A percentile compares a stretch with the other conserved stretches of the same genome.
These are phyloP conservation scores for Boeremia lycopersici DNA, from an alignment of 2,329 filamentous ascomycete species.

Conservation along the genomic window DNA sequence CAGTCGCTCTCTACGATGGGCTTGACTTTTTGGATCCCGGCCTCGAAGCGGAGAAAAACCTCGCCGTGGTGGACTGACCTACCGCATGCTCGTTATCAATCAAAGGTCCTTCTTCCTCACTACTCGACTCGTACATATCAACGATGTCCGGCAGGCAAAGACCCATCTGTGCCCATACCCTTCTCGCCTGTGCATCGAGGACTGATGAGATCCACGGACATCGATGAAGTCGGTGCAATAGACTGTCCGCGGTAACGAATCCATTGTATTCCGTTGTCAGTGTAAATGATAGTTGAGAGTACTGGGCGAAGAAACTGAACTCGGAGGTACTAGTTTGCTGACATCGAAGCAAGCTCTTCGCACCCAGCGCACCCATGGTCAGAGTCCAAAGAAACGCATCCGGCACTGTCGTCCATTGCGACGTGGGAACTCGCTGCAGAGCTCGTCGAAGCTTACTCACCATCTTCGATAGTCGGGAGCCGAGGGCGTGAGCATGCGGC, in stretches of 20 bases:
- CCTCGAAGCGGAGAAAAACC: constrained; percentile 20
- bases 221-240: not conserved
- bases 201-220: constrained; percentile 31
- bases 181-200: constrained; percentile 25
- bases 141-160: constrained; percentile 20
- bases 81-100: constrained; percentile 23
- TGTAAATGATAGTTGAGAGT: constrained; percentile 19
- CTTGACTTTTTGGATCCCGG: constrained; percentile 1
- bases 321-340: not conserved
- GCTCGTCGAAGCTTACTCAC: constrained; percentile 29
- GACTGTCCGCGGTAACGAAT: constrained; percentile 19
- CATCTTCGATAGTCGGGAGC: constrained; percentile 24
- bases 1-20: not conserved
- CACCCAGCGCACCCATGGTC: constrained; percentile 37
- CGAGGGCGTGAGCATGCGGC: constrained; percentile 21
- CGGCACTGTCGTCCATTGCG: constrained; percentile 28
- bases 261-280: constrained; percentile 7
- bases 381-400: constrained; percentile 39
- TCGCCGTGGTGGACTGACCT: constrained; percentile 23
- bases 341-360: constrained; percentile 17
- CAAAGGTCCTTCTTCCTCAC: constrained; percentile 16
- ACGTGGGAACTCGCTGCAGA: constrained; percentile 20
- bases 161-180: constrained; percentile 28
- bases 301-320: constrained; percentile 27
- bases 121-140: constrained; percentile 15